Evolutionary conservation across 768 basidiomycete genomes (phyloP).

Genomic region (Phaeotremella fagi): DNA sequence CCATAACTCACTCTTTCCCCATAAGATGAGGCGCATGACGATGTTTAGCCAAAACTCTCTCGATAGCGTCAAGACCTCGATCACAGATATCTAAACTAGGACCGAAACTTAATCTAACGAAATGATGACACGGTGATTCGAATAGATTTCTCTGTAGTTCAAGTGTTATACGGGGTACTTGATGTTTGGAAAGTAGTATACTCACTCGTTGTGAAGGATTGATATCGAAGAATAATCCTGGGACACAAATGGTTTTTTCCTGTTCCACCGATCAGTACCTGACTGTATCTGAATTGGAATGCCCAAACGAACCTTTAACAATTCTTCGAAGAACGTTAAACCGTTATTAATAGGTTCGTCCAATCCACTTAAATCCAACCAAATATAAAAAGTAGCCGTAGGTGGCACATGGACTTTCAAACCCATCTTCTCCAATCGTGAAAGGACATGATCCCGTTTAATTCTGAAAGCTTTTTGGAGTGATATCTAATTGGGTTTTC

Average conservation of each 20-base stretch:
- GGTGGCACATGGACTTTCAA: constrained; percentile 60
- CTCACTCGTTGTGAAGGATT: constrained; percentile 55
- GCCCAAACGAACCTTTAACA: constrained; percentile 74
- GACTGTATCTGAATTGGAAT: neutral
- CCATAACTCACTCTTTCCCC: constrained; percentile 32
- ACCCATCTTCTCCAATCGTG: constrained; percentile 70
- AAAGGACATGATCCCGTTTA: constrained; percentile 85
- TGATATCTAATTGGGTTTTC: constrained; percentile 61
- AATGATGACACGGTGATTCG: constrained; percentile 57
- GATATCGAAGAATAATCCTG: constrained; percentile 70
- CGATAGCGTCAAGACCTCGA: constrained; percentile 83
- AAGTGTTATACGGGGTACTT: neutral
- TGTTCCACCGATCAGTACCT: neutral
- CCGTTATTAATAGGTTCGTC: constrained; percentile 83
- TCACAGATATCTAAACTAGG: constrained; percentile 75
- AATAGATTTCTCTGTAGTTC: constrained; percentile 64
- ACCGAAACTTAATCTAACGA: constrained; percentile 80
- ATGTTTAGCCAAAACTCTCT: constrained; percentile 62
- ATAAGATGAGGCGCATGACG: constrained; percentile 23
- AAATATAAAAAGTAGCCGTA: constrained; percentile 86
- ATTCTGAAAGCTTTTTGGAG: constrained; percentile 84
- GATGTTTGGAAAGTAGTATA: neutral
- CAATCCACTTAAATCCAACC: constrained; percentile 77
- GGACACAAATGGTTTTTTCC: constrained; percentile 69
- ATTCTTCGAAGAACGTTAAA: constrained; percentile 88